Evolutionary conservation across 306 rosid genomes (phyloP), one percentile per base, ranked within the genome.

Genomic region (Ormosia emarginata): DNA sequence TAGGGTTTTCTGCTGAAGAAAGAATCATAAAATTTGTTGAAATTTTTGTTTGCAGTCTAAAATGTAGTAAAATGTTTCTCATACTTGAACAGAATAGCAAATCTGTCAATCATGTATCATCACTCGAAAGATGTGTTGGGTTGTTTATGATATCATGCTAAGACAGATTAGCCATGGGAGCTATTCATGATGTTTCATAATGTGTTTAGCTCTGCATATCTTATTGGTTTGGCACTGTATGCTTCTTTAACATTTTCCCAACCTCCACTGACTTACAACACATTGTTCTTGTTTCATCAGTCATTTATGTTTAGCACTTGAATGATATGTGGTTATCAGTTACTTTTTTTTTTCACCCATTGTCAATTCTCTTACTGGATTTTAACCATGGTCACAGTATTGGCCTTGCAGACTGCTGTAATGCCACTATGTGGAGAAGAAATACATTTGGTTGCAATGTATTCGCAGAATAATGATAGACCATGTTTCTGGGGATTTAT

Each of bases 401-500:
- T 81, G 79, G 74, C 39, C 81, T 18, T 82, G 86, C 97, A 96
- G 99, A 96, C 98, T 83, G 99, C 98, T 40, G 93, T 96, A 15
- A 92, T 96, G 92, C 82, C 84, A 17, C 84, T 90, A 10, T 79
- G 85, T 15, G 94, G 90, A 41, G 98, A 93, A 89, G 99, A 96
- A 79, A 85, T 96, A 33, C 99, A 96, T 90, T 87, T 96, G 89
- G 97, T 96, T 66, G 99, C 98, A 44, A 92, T 96, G 99, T 87
- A 71, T 86, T 91, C 98, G 0, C 89, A 91, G 82, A 89, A 79
- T 55, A 81, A 80, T 73, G 94, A 90, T 17, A 87, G 85, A 77
- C 92, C 94, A 17, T 92, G 97, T 81, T 96, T 96, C 82, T 96
- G 99, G 99, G 99, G 94, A 73, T 96, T 93, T 87, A 80, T 15